Evolutionary conservation across 2,329 filamentous ascomycete genomes (phyloP).

Genomic region (Trichoderma brevicompactum): DNA sequence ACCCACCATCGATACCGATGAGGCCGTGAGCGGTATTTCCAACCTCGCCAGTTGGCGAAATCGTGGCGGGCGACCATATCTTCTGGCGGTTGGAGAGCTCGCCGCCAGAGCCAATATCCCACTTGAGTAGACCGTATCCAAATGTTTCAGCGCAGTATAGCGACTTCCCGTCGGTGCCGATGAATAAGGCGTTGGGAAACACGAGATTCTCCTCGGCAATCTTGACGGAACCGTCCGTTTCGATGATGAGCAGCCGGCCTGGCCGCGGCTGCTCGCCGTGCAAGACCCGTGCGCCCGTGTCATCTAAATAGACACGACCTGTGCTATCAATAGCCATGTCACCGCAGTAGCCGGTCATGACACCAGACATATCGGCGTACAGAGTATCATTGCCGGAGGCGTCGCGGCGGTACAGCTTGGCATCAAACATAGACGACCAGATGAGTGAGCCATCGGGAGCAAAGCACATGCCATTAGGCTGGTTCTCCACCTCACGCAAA

Average conservation of each 20-base stretch:
- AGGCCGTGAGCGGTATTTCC: conserved; percentile 8
- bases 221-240: not conserved
- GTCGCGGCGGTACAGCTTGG: conserved; percentile 7
- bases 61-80: conserved; percentile 1
- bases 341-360: conserved; percentile 10
- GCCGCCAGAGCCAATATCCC: not conserved
- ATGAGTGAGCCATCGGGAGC: not conserved
- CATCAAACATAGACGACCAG: conserved; percentile 13
- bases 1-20: conserved; percentile 9
- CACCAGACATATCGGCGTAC: not conserved
- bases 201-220: not conserved
- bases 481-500: not conserved
- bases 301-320: conserved; percentile 4
- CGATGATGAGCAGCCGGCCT: conserved; percentile 1
- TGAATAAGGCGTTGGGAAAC: not conserved
- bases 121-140: conserved; percentile 4
- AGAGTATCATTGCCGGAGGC: conserved; percentile 1
- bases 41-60: conserved; percentile 8
- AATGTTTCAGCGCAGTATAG: not conserved
- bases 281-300: conserved; percentile 11
- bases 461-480: not conserved
- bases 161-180: not conserved
- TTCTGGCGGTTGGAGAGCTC: conserved; percentile 9
- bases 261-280: conserved; percentile 10
- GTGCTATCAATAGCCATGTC: not conserved